Base-by-base conservation (phyloP, 176 grass and related monocot genomes). In the Stipa capillata region DNA sequence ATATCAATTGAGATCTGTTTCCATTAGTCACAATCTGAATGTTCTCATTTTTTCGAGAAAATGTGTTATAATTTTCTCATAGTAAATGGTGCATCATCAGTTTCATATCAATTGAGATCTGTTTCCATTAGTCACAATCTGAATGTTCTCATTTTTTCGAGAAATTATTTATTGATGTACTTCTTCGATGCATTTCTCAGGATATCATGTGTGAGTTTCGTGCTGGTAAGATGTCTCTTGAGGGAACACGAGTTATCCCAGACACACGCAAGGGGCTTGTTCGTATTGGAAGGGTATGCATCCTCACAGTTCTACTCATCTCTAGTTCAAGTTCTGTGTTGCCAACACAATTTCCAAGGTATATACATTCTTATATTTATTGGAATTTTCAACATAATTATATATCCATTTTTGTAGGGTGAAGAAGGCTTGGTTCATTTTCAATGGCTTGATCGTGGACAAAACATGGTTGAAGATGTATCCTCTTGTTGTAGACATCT, bases 381-480 rank as follows among this genome's bases (percentile, higher is more conserved):
- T 7, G 12, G 23, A 61, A 32, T 69, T 74, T 78, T 29, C 27
- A 14, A 6, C 68, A 21, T 5, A 28, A 55, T 73, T 87, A 23
- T 77, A 18, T 68, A 23, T 64, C 82, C n/a, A 66, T 59, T 63
- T 74, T 88, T 90, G 60, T 62, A 99, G 96, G 88, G 90, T 74
- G 96, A 99, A 84, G 96, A 99, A 91, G 96, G 96, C n/a, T 87
- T 99, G 78, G 49, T 95, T 75, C 96, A 99, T 78, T 99, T 95
- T 73, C 96, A 99, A 24, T 99, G 96, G 96, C 85, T 99, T 89
- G 96, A 93, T 76, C 92, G 92, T 47, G 86, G 25, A 51, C 92
- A 91, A 68, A 93, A 99, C 59, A 81, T 75, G 35, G 71, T 95
- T 75, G 96, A 93, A 95, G 88, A 91, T 87, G 96, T 95, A 99